Percentiles rank a stretch among this genome's conserved stretches.
Evolutionary conservation across 805 yeast species (phyloP).

Genomic region (Lipomyces starkeyi): DNA sequence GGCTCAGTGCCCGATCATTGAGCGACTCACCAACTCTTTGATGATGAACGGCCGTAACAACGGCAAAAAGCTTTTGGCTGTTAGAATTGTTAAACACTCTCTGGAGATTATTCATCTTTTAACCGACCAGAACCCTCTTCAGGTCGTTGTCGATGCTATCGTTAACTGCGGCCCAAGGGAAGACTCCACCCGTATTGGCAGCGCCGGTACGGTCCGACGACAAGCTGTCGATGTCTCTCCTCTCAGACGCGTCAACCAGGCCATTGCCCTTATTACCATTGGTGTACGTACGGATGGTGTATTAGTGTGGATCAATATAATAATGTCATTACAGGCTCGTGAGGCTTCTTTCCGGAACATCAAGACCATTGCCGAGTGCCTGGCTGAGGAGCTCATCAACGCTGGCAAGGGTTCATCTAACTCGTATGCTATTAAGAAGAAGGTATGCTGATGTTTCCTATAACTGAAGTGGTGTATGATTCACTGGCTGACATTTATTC

Average conservation of each 20-base stretch:
- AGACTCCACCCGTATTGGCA: conserved; percentile 99
- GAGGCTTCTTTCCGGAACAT: conserved; percentile 99
- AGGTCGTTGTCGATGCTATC: conserved; percentile 98
- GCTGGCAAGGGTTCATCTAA: conserved; percentile 99
- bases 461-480: not conserved
- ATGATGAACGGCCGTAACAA: conserved; percentile 99
- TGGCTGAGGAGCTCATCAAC: conserved; percentile 99
- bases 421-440: conserved; percentile 99
- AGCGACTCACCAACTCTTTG: conserved; percentile 98
- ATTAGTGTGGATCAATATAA: conserved; percentile 43
- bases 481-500: conserved; percentile 10
- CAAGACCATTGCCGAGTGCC: conserved; percentile 99
- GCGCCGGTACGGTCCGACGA: conserved; percentile 99
- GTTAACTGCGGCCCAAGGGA: conserved; percentile 99
- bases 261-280: conserved; percentile 94
- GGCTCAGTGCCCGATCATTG: conserved; percentile 99
- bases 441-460: conserved; percentile 49
- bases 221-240: conserved; percentile 99
- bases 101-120: conserved; percentile 95
- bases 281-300: conserved; percentile 61
- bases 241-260: conserved; percentile 99
- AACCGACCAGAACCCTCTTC: conserved; percentile 99
- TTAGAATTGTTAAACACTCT: conserved; percentile 99
- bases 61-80: conserved; percentile 99
- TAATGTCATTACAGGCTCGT: conserved; percentile 55